Evolutionary conservation across 139 green algal species (phyloP).

Genomic region (Chlorella sp.): DNA sequence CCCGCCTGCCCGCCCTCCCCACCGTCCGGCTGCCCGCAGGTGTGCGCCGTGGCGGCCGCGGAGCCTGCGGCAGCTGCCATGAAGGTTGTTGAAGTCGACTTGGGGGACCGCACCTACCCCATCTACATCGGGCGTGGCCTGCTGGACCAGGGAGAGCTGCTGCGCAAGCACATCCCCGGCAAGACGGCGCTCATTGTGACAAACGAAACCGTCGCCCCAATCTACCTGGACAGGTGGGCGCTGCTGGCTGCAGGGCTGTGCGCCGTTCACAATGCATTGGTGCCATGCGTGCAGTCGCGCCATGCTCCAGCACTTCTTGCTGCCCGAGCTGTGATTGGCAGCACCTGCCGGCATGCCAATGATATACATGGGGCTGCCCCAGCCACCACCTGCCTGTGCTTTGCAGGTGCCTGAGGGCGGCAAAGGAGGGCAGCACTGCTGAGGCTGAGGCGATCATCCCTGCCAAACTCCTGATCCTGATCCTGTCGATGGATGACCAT

Average conservation of each 20-base stretch:
- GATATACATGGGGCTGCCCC: no score
- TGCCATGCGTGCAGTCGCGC: background rate
- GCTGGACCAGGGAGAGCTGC: slow-evolving; percentile 74
- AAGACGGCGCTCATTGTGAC: slow-evolving; percentile 95
- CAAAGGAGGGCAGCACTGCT: no score
- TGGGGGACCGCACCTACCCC: slow-evolving; percentile 94
- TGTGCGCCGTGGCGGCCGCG: slow-evolving; percentile 7
- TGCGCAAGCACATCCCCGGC: slow-evolving; percentile 89
- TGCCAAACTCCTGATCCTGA: no score
- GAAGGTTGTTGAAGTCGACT: slow-evolving; percentile 67
- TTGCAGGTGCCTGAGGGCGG: no score
- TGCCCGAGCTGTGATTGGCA: no score
- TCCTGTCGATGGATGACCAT: no score
- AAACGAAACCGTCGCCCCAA: slow-evolving; percentile 91
- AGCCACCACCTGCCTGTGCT: no score
- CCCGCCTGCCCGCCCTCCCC: background rate
- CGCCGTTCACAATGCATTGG: background rate
- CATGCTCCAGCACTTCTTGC: no score
- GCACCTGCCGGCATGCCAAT: no score
- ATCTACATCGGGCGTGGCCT: slow-evolving; percentile 96
- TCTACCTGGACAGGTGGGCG: slow-evolving; percentile 84
- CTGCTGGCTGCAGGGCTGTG: background rate
- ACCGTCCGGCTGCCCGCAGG: background rate
- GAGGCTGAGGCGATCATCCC: background rate
- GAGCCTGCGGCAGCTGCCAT: slow-evolving; percentile 13